Percentiles rank a stretch among this genome's conserved stretches.
These are phyloP conservation scores for Allomyces macrogynus DNA, from an alignment of 192 early-diverging fungal genomes.

Conservation along the genomic window DNA sequence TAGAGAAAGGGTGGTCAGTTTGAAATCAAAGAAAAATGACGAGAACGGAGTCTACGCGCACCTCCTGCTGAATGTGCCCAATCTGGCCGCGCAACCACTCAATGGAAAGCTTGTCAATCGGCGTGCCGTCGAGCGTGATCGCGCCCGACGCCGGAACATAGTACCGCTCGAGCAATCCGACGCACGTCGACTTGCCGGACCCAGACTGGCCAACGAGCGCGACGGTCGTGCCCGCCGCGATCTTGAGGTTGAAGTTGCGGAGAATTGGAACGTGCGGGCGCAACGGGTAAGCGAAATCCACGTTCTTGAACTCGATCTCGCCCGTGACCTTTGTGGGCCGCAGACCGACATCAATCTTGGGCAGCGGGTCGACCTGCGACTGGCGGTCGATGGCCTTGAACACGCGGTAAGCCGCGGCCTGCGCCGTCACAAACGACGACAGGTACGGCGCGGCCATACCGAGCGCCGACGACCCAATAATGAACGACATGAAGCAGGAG, in stretches of 20 bases:
- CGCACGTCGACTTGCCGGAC: slow-evolving; percentile 67
- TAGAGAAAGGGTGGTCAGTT: too few relatives aligned
- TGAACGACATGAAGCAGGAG: slow-evolving; percentile 9
- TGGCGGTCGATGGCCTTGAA: background rate
- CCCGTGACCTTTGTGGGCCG: slow-evolving; percentile 32
- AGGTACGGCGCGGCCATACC: background rate
- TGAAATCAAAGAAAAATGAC: too few relatives aligned
- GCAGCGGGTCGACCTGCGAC: background rate
- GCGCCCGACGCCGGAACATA: slow-evolving; percentile 38
- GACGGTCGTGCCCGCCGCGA: slow-evolving; percentile 55
- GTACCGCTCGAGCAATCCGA: slow-evolving; percentile 71
- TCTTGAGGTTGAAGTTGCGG: slow-evolving; percentile 41
- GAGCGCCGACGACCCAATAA: background rate
- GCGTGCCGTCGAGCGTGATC: slow-evolving; percentile 52
- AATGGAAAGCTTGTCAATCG: slow-evolving; percentile 57
- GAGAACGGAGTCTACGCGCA: too few relatives aligned
- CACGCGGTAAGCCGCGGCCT: background rate
- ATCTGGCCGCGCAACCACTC: slow-evolving; percentile 66
- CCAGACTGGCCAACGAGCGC: slow-evolving; percentile 80
- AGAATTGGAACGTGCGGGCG: slow-evolving; percentile 64
- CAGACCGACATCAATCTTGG: slow-evolving; percentile 3
- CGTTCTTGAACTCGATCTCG: slow-evolving; percentile 51
- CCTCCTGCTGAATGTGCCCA: slow-evolving; percentile 72
- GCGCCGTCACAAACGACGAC: background rate
- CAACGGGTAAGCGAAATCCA: slow-evolving; percentile 67